Base-by-base conservation (phyloP, 148 eudicot species). In the Suaeda aralocaspica region DNA sequence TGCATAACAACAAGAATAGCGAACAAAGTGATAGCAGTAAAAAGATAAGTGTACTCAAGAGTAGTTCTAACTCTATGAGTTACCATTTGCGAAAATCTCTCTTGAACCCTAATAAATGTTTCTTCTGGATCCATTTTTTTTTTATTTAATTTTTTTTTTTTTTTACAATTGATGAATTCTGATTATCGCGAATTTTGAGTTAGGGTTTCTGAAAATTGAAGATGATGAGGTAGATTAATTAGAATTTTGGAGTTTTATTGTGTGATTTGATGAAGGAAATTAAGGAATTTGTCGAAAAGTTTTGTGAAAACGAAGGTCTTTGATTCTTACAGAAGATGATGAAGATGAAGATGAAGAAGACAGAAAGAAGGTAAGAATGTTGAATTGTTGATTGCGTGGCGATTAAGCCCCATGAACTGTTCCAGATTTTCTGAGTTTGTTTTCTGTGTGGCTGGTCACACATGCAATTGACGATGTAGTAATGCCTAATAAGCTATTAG, bases 1-100 rank as follows among this genome's bases (percentile, higher is more conserved):
- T 93, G 96, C 98, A 93, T 88, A 61, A 93, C 96, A 76, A 93
- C 96, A 61, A 92, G 94, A 26, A 90, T 88, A 62, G 83, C 83
- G 81, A 93, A 93, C 71, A 90, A 75, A 70, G 96, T 87, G 70
- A 93, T 72, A 30, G 98, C 98, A 6, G 83, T 59, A 74, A 88
- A 80, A 24, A 92, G 86, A 74, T 78, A 90, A 31, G 87, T 41
- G 67, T 92, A 92, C 79, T 88, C 96, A 4, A 92, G 86, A 69
- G 83, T 73, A 58, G 81, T 85, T 79, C 96, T 62, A 25, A 92
- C 60, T 78, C 81, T 82, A 0, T 87, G 94, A 22, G 85, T 86
- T 34, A 92, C 79, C 85, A 93, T 80, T 76, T 88, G 87, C 21
- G 98, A 85, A 74, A 93, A 88, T 79, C 98, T 75, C 80, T 93